Evolutionary conservation across 2,329 filamentous ascomycete genomes (phyloP), one percentile per base, ranked within the genome.

Genomic region (Ophiostoma australiae): DNA sequence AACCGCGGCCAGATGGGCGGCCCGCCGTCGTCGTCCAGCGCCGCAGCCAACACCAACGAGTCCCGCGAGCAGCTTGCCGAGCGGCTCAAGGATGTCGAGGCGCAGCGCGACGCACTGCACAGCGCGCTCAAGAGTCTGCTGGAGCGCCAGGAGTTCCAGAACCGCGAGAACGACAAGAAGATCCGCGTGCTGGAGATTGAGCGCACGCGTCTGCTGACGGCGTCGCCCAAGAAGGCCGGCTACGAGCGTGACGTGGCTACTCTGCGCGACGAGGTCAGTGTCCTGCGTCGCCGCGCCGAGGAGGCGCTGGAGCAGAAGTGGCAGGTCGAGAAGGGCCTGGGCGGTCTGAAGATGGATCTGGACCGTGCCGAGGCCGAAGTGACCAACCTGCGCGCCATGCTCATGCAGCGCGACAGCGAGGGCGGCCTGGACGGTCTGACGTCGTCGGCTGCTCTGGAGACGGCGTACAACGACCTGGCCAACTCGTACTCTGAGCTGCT

Each of bases 321-420:
- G 90, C 68, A 80, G 76, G 33, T 77, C 61, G 58, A 78, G 73
- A 72, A 81, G 79, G 33, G 79, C 76, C 70, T 80, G 71, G 39
- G 77, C 76, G 71, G 79, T 74, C 76, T 81, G 71, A 97, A 97
- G 82, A 97, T 97, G 91, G 94, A 98, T 77, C 87, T 99, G 61
- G 95, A 98, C 80, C 91, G 94, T 73, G 94, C 95, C 35, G 93
- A 97, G 79, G 91, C 95, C 78, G 95, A 99, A 81, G 97, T 97
- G 39, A 84, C 87, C 58, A 91, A 91, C n/a, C 85, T 99, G 58
- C 89, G 92, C 63, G 86, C 84, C 41, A 83, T 98, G 35, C 85
- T 98, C 27, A 84, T 89, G 73, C 92, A 97, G 78, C 91, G 94
- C 75, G 93, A 97, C 76, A 93, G 94, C 88, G 66, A 85, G 85